Evolutionary conservation across 1,139 yeast species (phyloP).

Genomic region (Suhomyces taliae): DNA sequence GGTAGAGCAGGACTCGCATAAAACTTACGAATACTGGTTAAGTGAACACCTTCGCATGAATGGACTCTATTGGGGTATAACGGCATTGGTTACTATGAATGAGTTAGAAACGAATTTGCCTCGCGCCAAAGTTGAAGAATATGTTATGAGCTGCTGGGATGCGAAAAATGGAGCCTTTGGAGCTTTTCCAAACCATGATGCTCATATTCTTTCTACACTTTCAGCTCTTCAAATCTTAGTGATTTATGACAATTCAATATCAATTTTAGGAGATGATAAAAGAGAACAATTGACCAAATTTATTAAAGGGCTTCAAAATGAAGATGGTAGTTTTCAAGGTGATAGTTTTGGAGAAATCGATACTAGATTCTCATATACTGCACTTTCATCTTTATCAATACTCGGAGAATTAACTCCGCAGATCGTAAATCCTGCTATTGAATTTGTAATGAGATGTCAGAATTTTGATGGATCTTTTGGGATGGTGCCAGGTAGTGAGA

Average conservation of each 20-base stretch:
- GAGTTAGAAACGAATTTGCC: constrained; percentile 56
- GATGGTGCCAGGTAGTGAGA: constrained; percentile 88
- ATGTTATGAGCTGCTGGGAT: constrained; percentile 70
- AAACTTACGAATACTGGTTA: constrained; percentile 75
- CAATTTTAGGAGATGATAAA: constrained; percentile 25
- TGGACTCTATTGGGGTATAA: constrained; percentile 95
- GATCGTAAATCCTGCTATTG: constrained; percentile 63
- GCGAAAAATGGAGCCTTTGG: constrained; percentile 76
- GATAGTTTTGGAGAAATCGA: constrained; percentile 92
- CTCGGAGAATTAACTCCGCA: constrained; percentile 62
- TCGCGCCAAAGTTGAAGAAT: constrained; percentile 59
- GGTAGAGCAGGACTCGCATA: constrained; percentile 38
- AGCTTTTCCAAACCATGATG: constrained; percentile 85
- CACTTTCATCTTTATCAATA: constrained; percentile 69
- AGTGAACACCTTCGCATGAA: constrained; percentile 87
- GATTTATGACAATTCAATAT: constrained; percentile 58
- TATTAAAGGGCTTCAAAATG: constrained; percentile 58
- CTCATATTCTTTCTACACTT: constrained; percentile 83
- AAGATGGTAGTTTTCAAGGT: constrained; percentile 84
- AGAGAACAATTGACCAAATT: constrained; percentile 31
- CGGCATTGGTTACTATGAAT: constrained; percentile 66
- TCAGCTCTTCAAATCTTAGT: constrained; percentile 81
- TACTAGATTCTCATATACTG: constrained; percentile 84
- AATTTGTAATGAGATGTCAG: constrained; percentile 65
- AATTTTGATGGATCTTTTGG: constrained; percentile 98